Evolutionary conservation across 768 basidiomycete genomes (phyloP).

Genomic region (Rhodosporidiobolus odoratus): DNA sequence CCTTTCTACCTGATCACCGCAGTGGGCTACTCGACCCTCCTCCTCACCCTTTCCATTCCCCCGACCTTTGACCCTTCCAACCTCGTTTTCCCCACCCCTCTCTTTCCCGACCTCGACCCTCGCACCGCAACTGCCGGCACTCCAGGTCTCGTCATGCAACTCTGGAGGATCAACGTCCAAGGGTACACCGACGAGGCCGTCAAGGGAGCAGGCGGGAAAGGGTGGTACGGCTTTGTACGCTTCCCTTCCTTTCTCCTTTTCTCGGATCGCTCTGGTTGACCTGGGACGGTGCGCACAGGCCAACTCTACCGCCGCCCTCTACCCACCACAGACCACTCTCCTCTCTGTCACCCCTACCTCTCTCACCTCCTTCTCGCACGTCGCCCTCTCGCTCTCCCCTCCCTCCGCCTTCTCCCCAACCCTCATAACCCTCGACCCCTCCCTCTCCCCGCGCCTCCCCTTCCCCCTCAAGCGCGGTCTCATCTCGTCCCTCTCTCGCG

Average conservation of each 20-base stretch:
- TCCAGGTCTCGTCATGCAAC: conserved; percentile 56
- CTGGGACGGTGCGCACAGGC: background rate
- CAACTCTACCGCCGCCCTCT: conserved; percentile 34
- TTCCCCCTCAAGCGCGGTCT: conserved; percentile 79
- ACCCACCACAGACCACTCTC: conserved; percentile 46
- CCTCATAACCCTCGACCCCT: conserved; percentile 72
- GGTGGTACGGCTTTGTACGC: conserved; percentile 72
- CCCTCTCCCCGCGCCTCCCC: conserved; percentile 63
- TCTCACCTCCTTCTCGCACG: conserved; percentile 64
- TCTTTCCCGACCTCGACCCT: conserved; percentile 51
- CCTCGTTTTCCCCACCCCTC: conserved; percentile 61
- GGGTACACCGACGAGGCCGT: conserved; percentile 64
- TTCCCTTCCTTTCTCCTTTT: conserved; percentile 24
- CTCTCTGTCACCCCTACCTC: conserved; percentile 71
- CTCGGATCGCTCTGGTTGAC: background rate
- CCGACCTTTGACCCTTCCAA: conserved; percentile 59
- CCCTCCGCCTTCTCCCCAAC: conserved; percentile 74
- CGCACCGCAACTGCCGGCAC: conserved; percentile 52
- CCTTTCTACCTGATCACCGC: background rate
- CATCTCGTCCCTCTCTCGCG: conserved; percentile 70
- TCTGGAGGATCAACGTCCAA: conserved; percentile 70
- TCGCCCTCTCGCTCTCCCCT: conserved; percentile 70
- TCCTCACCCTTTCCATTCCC: conserved; percentile 64
- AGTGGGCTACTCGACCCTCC: conserved; percentile 85
- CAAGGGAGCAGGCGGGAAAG: conserved; percentile 28